Conservation (phyloP, 2,329 filamentous ascomycete species). For the Penicillium sp. region DNA sequence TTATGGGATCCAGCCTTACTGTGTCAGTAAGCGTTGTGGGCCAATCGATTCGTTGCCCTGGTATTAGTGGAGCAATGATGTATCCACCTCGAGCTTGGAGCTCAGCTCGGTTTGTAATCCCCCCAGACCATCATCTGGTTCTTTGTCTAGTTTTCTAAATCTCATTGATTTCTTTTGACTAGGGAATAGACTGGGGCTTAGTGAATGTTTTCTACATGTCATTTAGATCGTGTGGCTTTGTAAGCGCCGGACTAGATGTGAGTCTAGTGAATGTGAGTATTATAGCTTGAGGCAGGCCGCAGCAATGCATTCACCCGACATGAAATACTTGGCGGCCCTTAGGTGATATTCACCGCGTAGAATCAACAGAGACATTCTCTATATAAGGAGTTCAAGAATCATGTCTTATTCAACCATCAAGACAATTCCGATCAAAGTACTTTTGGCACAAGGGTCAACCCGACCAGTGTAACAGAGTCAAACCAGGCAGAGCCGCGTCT, state of each 20-base stretch:
- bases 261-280: neutral
- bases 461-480: slow-evolving; percentile 20
- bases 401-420: neutral
- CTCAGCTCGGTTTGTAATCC: neutral
- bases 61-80: neutral
- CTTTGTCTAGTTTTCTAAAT: neutral
- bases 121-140: neutral
- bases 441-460: neutral
- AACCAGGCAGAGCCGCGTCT: slow-evolving; percentile 36
- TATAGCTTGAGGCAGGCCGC: neutral
- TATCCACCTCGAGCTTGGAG: neutral
- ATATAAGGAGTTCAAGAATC: neutral
- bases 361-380: no score
- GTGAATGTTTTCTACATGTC: no score
- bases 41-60: neutral
- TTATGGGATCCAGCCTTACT: neutral
- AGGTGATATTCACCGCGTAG: no score
- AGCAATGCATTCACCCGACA: neutral
- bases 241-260: neutral
- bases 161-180: neutral
- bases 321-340: neutral
- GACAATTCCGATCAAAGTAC: neutral
- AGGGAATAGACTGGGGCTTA: no score
- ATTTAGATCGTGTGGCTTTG: neutral
- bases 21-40: neutral